Base-by-base conservation (phyloP, 169 alveolate genomes). In the Plasmodium coatneyi region DNA sequence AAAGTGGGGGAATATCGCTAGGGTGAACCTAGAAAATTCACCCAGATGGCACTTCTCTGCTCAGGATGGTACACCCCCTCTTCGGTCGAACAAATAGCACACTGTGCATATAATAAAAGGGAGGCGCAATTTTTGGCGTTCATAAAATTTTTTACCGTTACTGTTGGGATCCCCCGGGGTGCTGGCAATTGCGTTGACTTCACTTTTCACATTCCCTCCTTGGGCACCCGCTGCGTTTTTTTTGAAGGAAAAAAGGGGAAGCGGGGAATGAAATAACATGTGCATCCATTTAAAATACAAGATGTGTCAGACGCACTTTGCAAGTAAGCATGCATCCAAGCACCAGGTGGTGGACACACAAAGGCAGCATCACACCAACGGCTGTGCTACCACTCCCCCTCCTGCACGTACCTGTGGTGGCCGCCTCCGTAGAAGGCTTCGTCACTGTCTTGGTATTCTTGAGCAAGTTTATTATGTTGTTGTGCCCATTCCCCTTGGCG, bases 401-500 rank as follows among this genome's bases (percentile, higher is more conserved):
- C 43, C 56, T 49, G 60, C 1, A 49, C 60, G 6, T 49, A 49
- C 60, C 14, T 49, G 60, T 92, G 83, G 5, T 86, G 30, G 76
- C 49, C 16, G 28, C 70, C 41, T 28, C 80, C 93, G 34, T 25
- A 49, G 25, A 41, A 7, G 32, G 83, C 71, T 54, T 54, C 71
- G 30, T 72, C 4, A 90, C 4, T 52, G 72, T 1, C 46, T 91
- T 54, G 70, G 43, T 72, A 52, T 92, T 93, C 56, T 97, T 97
- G 28, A 98, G 92, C 22, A 98, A 95, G 34, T 95, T 94, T 66
- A 97, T 98, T n/a, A 98, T 92, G 60, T 97, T 98, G 39, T 92
- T 93, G 84, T 98, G 99, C 10, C 97, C 97, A 87, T 97, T 97
- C 41, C 97, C 96, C 82, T 96, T 97, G 10, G 99, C 99, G 89